Evolutionary conservation across 2,329 filamentous ascomycete species (phyloP), one percentile per base, ranked within the genome.

Genomic region (Capronia americana): DNA sequence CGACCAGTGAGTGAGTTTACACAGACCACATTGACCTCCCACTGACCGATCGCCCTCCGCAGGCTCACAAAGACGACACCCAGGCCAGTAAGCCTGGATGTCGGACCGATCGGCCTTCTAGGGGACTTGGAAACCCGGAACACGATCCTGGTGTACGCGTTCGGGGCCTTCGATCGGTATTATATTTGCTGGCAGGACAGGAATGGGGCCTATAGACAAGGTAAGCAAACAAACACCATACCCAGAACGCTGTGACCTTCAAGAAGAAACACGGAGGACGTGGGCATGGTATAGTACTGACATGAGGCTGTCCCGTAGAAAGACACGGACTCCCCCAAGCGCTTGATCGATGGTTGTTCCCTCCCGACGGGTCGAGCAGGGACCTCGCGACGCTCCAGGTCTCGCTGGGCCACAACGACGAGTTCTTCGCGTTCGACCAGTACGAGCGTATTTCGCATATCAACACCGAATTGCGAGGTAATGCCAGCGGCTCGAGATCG

Each of bases 391-490:
- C 75, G 1, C 73, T 79, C 0, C 78, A 79, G 54, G 77, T 79
- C 0, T 77, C 79, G 10, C 77, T 79, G 32, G 78, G 77, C 0
- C 75, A 77, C 11, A 76, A 76, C 7, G 74, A 79, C 41, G 77
- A 78, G 58, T 79, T 77, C 64, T 79, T 79, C 58, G 78, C 78
- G 1, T 78, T 77, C 4, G 78, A 79, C 64, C 74, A 75, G 58
- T 68, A 77, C 24, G 76, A 76, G 11, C 79, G 78, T 38, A 66
- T 79, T 2, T 77, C 78, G 48, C 74, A 73, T 61, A 77, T 63
- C 50, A 68, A 68, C 23, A 66, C 41, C 7, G 64, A 56, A 12
- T 24, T 59, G 24, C 59, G 57, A 57, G 51, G 32, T 4, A 34
- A 34, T 34, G 32, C 32, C 32, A 12, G 63, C 51, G 48, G 28